phyloP scores from a whole-genome alignment of 805 yeast genomes.

The Yamadazyma kitorensis region DNA sequence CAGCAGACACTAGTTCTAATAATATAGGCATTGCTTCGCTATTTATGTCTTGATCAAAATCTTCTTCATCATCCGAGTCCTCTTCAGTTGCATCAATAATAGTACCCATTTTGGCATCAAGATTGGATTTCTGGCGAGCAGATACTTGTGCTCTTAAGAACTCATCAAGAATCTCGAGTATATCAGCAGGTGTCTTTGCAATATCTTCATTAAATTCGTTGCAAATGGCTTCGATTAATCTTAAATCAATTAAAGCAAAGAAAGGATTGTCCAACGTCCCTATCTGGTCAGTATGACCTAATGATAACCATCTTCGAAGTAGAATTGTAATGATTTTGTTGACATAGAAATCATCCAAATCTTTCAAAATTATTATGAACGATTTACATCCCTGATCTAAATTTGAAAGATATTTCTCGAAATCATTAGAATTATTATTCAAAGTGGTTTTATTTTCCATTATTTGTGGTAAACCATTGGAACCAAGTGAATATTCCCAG shows the following conservation, averaged over 20 bases:
- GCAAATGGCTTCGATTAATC: slow-evolving; percentile 61
- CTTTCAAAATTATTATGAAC: slow-evolving; percentile 43
- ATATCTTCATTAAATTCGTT: slow-evolving; percentile 55
- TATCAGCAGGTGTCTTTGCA: slow-evolving; percentile 54
- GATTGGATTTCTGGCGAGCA: slow-evolving; percentile 4
- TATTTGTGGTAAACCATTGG: slow-evolving; percentile 36
- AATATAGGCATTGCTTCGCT: slow-evolving; percentile 24
- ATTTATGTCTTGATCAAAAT: slow-evolving; percentile 15
- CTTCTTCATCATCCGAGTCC: slow-evolving; percentile 30
- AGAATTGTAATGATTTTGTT: slow-evolving; percentile 48
- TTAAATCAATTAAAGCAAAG: slow-evolving; percentile 54
- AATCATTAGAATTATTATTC: slow-evolving; percentile 21
- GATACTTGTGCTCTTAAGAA: slow-evolving; percentile 12
- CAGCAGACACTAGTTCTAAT: slow-evolving; percentile 35
- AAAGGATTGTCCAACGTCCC: too few species aligned
- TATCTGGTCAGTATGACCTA: slow-evolving; percentile 6
- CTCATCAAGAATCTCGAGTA: slow-evolving; percentile 42
- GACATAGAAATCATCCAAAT: slow-evolving; percentile 46
- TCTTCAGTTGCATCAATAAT: slow-evolving; percentile 17
- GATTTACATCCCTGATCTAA: slow-evolving; percentile 25
- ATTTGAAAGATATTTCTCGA: slow-evolving; percentile 23
- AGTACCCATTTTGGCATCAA: not conserved
- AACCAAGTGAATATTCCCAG: slow-evolving; percentile 45
- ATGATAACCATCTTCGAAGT: slow-evolving; percentile 59
- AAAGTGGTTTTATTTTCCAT: slow-evolving; percentile 20